Conservation (phyloP, 805 yeast genomes). For the Cyberlindnera mrakii region DNA sequence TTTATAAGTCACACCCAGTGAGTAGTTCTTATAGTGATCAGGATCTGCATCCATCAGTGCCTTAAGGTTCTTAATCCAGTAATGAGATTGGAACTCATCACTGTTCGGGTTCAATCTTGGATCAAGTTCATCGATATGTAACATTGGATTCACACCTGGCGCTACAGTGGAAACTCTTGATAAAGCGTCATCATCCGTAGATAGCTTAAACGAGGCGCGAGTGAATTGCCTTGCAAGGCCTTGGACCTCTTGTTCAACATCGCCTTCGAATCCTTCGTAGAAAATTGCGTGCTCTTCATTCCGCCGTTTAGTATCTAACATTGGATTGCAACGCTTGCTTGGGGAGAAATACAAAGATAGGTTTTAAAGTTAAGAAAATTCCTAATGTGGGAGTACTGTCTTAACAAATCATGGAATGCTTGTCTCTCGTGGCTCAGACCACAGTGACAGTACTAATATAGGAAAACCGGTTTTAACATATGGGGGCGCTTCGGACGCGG, state of each 20-base stretch:
- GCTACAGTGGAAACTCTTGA: conserved; percentile 22
- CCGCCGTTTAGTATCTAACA: no score
- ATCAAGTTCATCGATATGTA: conserved; percentile 24
- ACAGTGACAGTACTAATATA: no score
- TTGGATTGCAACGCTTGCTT: no score
- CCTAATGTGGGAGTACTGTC: no score
- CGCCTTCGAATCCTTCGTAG: conserved; percentile 1
- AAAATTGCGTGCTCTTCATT: no score
- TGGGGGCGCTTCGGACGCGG: no score
- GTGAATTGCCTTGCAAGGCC: conserved; percentile 26
- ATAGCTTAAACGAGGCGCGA: background rate
- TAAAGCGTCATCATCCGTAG: background rate
- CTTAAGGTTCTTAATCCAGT: conserved; percentile 60
- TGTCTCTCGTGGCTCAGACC: no score
- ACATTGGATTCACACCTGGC: conserved; percentile 35
- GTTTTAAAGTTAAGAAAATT: no score
- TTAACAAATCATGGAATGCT: no score
- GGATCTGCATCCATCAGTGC: conserved; percentile 47
- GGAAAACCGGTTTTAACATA: no score
- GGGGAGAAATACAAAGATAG: no score
- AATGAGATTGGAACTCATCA: conserved; percentile 47
- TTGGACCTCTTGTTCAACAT: conserved; percentile 1
- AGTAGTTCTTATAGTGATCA: conserved; percentile 52
- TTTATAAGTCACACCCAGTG: conserved; percentile 53
- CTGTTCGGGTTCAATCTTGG: conserved; percentile 53